These are phyloP conservation scores for Thymus quinquecostatus DNA, from an alignment of 257 asterid species.

Conservation along the genomic window DNA sequence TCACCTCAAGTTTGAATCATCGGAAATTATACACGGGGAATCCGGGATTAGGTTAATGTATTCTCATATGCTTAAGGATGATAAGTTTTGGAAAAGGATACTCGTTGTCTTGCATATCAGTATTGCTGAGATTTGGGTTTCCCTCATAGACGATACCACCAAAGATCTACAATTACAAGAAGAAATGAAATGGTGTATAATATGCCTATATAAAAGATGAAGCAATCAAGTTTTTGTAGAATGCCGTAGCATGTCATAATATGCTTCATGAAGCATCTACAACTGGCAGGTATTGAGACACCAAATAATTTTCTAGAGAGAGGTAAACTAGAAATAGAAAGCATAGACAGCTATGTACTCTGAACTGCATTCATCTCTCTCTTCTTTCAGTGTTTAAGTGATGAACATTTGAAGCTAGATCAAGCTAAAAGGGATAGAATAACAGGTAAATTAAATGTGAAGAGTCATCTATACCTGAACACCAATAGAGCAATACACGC, in stretches of 20 bases:
- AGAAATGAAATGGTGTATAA: slow-evolving; percentile 23
- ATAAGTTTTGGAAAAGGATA: slow-evolving; percentile 59
- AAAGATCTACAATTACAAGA: slow-evolving; percentile 64
- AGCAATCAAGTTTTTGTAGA: slow-evolving; percentile 11
- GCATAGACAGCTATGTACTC: background rate
- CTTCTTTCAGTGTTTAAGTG: slow-evolving; percentile 16
- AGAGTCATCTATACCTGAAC: slow-evolving; percentile 67
- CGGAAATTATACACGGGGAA: background rate
- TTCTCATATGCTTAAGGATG: slow-evolving; percentile 23
- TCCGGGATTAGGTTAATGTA: slow-evolving; percentile 7
- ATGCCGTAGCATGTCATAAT: background rate
- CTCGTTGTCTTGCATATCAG: slow-evolving; percentile 82
- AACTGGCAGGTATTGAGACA: background rate
- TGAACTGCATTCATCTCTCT: background rate
- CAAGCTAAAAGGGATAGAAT: slow-evolving; percentile 7
- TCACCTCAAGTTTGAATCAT: slow-evolving; percentile 16
- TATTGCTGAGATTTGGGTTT: slow-evolving; percentile 70
- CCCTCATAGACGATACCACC: slow-evolving; percentile 92
- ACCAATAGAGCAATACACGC: slow-evolving; percentile 93
- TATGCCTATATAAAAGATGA: slow-evolving; percentile 10
- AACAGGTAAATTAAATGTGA: slow-evolving; percentile 15
- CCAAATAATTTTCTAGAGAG: background rate
- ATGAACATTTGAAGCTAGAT: slow-evolving; percentile 17
- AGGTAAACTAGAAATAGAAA: slow-evolving; percentile 8
- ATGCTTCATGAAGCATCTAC: slow-evolving; percentile 14